Conservation (phyloP, 2,329 filamentous ascomycete genomes). For the Trichoderma sp. region DNA sequence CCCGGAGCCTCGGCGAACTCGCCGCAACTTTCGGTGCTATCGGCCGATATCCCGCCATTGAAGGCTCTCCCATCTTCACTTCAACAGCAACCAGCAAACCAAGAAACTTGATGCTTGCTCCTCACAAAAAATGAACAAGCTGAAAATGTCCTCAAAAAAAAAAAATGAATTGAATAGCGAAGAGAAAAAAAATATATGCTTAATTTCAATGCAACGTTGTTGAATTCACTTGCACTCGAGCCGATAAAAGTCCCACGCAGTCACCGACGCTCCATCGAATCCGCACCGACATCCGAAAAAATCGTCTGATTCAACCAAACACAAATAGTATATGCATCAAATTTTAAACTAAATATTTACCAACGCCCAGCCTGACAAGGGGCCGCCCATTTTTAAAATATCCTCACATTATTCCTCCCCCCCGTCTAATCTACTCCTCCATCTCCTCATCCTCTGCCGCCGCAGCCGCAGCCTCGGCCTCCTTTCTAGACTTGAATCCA, state of each 20-base stretch:
- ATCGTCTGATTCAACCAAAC: background rate
- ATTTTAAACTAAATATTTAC: slow-evolving; percentile 5
- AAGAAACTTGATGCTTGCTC: background rate
- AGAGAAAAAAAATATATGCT: background rate
- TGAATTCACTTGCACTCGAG: background rate
- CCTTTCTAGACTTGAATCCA: slow-evolving; percentile 46
- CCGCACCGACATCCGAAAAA: slow-evolving; percentile 12
- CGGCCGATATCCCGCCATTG: background rate
- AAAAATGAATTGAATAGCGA: background rate
- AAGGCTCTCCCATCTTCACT: background rate
- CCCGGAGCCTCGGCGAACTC: background rate
- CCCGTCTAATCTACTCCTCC: slow-evolving; percentile 29
- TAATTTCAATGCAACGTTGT: background rate
- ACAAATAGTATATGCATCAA: background rate
- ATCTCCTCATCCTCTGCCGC: slow-evolving; percentile 37
- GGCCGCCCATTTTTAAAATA: slow-evolving; percentile 1
- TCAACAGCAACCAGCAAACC: no score
- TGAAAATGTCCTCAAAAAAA: background rate
- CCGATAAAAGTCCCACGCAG: background rate
- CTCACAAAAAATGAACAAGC: background rate
- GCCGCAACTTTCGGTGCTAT: background rate
- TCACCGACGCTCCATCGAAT: background rate
- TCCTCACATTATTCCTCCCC: background rate
- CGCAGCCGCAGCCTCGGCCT: slow-evolving; percentile 37
- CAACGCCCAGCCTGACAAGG: slow-evolving; percentile 10